Conservation (phyloP, 2,329 filamentous ascomycete genomes). For the Pochonia chlamydosporia region DNA sequence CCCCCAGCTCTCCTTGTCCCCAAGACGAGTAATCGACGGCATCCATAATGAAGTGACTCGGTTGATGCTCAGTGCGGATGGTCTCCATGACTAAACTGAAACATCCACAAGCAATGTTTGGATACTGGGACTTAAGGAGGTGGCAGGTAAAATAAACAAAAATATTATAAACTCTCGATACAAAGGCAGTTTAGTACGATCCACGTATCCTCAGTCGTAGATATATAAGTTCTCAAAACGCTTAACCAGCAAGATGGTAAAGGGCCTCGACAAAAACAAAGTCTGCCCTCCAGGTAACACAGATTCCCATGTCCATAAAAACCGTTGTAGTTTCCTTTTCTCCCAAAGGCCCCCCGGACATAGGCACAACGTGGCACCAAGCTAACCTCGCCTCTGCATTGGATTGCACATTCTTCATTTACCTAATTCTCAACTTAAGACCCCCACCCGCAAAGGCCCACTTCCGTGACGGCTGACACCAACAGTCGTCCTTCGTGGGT, state of each 20-base stretch:
- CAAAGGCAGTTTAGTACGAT: no score
- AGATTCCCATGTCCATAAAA: constrained; percentile 1
- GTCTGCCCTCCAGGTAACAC: not conserved
- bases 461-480: not conserved
- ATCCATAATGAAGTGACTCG: not conserved
- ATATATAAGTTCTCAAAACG: no score
- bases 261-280: no score
- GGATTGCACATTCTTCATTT: not conserved
- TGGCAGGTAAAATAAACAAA: not conserved
- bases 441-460: not conserved
- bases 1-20: not conserved
- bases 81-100: not conserved
- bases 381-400: no score
- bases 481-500: not conserved
- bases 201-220: no score
- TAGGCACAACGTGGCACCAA: not conserved
- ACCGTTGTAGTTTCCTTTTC: not conserved
- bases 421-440: not conserved
- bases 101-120: not conserved
- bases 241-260: no score
- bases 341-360: not conserved
- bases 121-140: not conserved
- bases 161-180: no score
- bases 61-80: not conserved
- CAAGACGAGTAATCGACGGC: not conserved